A percentile compares a stretch with the other conserved stretches of the same genome.
Evolutionary conservation across 352 stramenopile genomes (phyloP).

Genomic region (Aphanomyces stellatus): DNA sequence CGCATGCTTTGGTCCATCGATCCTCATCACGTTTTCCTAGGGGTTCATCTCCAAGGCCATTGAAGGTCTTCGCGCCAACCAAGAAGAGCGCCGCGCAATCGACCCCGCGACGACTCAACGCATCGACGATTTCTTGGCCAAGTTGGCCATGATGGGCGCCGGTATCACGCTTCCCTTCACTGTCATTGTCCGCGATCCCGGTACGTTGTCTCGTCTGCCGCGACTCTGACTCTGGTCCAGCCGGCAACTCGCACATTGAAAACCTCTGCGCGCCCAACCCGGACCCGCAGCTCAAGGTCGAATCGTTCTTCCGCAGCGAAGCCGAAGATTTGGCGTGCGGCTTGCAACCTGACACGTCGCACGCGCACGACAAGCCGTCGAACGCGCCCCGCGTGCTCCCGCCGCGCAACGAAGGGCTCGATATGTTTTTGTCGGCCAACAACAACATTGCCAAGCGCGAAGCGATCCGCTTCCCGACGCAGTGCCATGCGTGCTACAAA

Average conservation of each 20-base stretch:
- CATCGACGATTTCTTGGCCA: conserved; percentile 75
- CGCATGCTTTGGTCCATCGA: not conserved
- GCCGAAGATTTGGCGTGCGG: conserved; percentile 64
- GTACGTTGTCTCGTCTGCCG: not conserved
- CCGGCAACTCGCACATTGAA: conserved; percentile 88
- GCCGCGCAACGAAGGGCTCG: conserved; percentile 59
- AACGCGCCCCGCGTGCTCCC: conserved; percentile 38
- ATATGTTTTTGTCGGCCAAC: conserved; percentile 43
- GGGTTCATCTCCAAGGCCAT: conserved; percentile 36
- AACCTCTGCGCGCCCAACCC: conserved; percentile 70
- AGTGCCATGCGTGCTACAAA: conserved; percentile 73
- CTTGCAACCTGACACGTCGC: conserved; percentile 56
- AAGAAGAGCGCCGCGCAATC: conserved; percentile 75
- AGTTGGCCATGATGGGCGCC: conserved; percentile 51
- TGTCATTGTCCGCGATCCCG: conserved; percentile 80
- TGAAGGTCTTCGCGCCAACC: conserved; percentile 57
- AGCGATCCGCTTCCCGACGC: conserved; percentile 71
- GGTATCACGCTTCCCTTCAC: conserved; percentile 71
- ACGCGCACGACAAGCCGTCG: conserved; percentile 32
- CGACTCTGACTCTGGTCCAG: conserved; percentile 6
- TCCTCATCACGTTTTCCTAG: not conserved
- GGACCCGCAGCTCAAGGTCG: conserved; percentile 63
- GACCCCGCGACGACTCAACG: conserved; percentile 63
- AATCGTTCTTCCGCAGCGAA: conserved; percentile 68
- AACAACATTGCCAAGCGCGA: conserved; percentile 63